A percentile compares a stretch with the other conserved stretches of the same genome.
These are phyloP conservation scores for Citrus sinensis DNA, from an alignment of 345 rosid genomes.

Conservation along the genomic window DNA sequence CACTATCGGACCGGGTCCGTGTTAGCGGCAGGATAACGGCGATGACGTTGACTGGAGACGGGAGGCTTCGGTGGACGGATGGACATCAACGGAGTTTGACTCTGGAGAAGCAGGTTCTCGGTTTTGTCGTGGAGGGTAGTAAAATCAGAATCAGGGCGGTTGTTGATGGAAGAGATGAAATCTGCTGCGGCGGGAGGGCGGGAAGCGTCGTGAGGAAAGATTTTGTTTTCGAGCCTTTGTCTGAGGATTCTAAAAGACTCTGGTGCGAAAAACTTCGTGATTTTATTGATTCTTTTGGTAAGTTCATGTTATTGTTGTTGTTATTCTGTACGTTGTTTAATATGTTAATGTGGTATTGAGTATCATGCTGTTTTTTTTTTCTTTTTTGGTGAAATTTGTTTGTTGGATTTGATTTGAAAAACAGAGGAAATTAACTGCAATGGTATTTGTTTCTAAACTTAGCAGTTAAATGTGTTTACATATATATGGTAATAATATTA, in stretches of 20 bases:
- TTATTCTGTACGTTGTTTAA: neutral
- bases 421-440: neutral
- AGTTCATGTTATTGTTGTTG: neutral
- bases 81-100: conserved; percentile 37
- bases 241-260: conserved; percentile 47
- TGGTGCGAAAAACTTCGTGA: conserved; percentile 66
- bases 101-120: conserved; percentile 59
- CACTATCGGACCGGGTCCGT: conserved; percentile 44
- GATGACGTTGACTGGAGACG: conserved; percentile 51
- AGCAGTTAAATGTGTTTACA: neutral
- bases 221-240: conserved; percentile 65
- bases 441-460: neutral
- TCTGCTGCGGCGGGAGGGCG: conserved; percentile 44
- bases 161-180: conserved; percentile 33
- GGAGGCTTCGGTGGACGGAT: conserved; percentile 51
- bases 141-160: conserved; percentile 50
- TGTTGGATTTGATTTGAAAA: neutral
- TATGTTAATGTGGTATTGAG: neutral
- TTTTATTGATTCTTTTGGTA: conserved; percentile 64
- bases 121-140: conserved; percentile 55
- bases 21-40: conserved; percentile 37
- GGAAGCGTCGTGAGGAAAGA: conserved; percentile 60
- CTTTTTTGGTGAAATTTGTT: neutral
- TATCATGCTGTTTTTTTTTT: too few relatives aligned
- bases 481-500: neutral